Conservation (phyloP, 257 asterid genomes). For the Striga asiatica region DNA sequence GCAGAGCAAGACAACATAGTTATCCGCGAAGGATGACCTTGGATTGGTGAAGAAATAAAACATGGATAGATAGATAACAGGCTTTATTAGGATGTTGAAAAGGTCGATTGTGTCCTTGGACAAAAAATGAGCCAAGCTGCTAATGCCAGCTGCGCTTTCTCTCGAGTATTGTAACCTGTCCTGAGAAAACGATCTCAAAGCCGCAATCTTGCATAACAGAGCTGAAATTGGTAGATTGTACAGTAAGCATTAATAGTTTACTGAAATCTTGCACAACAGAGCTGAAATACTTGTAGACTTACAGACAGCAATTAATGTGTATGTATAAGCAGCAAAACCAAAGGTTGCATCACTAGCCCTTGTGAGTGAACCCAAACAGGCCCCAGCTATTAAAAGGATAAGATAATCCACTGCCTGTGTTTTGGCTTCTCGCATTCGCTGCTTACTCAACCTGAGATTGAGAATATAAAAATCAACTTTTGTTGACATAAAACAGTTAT, state of each 20-base stretch:
- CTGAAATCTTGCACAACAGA: neutral
- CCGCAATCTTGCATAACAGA: slow-evolving; percentile 83
- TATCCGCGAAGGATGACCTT: slow-evolving; percentile 57
- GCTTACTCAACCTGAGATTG: slow-evolving; percentile 40
- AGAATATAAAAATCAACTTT: slow-evolving; percentile 14
- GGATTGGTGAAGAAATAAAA: slow-evolving; percentile 93
- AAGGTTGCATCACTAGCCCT: slow-evolving; percentile 33
- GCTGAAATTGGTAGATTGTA: slow-evolving; percentile 39
- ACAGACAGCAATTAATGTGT: slow-evolving; percentile 49
- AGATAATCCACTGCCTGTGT: slow-evolving; percentile 51
- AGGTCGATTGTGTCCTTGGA: slow-evolving; percentile 86
- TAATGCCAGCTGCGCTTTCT: slow-evolving; percentile 87
- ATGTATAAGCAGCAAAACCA: slow-evolving; percentile 54
- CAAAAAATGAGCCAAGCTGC: slow-evolving; percentile 83
- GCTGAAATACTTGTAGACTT: slow-evolving; percentile 17
- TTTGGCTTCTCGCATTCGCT: slow-evolving; percentile 49
- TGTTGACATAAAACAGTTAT: neutral
- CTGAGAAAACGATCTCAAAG: slow-evolving; percentile 75
- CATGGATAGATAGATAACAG: slow-evolving; percentile 85
- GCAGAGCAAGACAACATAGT: slow-evolving; percentile 73
- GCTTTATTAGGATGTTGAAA: slow-evolving; percentile 73
- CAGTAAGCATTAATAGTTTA: neutral
- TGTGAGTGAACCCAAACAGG: slow-evolving; percentile 46
- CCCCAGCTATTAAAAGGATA: slow-evolving; percentile 49
- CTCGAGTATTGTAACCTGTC: slow-evolving; percentile 90